phyloP scores from a whole-genome alignment of 2,329 filamentous ascomycete genomes.

The Venturia effusa region DNA sequence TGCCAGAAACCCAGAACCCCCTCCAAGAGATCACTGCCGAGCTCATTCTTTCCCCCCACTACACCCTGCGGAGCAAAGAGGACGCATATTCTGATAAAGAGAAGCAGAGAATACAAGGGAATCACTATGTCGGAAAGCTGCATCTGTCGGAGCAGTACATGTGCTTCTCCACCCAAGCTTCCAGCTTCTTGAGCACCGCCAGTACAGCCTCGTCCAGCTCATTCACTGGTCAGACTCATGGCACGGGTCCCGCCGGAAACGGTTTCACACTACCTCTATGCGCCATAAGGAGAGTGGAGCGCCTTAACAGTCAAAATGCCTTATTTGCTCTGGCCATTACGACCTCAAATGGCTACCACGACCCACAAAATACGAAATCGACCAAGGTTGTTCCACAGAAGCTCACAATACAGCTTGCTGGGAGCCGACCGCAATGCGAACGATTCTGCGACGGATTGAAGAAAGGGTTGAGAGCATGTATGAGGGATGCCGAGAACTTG shows the following conservation, averaged over 20 bases:
- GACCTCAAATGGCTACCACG: constrained; percentile 65
- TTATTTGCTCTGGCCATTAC: constrained; percentile 89
- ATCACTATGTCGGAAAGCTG: constrained; percentile 83
- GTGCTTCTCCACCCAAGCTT: constrained; percentile 90
- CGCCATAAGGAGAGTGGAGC: constrained; percentile 82
- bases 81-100: constrained; percentile 51
- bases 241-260: constrained; percentile 85
- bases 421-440: constrained; percentile 80
- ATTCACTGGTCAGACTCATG: constrained; percentile 88
- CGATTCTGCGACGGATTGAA: constrained; percentile 94
- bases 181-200: constrained; percentile 73
- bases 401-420: constrained; percentile 83
- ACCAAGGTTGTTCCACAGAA: constrained; percentile 60
- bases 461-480: constrained; percentile 72
- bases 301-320: constrained; percentile 84
- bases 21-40: constrained; percentile 95
- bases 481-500: constrained; percentile 78
- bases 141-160: constrained; percentile 91
- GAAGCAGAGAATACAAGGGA: constrained; percentile 56
- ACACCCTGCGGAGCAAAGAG: constrained; percentile 18
- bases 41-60: constrained; percentile 68
- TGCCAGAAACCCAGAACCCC: constrained; percentile 83
- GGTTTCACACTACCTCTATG: constrained; percentile 92
- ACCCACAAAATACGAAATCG: constrained; percentile 31
- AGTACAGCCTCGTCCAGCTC: constrained; percentile 69